Evolutionary conservation across 2,329 filamentous ascomycete species (phyloP), one percentile per base, ranked within the genome.

Genomic region (Lecanicillium sp.): DNA sequence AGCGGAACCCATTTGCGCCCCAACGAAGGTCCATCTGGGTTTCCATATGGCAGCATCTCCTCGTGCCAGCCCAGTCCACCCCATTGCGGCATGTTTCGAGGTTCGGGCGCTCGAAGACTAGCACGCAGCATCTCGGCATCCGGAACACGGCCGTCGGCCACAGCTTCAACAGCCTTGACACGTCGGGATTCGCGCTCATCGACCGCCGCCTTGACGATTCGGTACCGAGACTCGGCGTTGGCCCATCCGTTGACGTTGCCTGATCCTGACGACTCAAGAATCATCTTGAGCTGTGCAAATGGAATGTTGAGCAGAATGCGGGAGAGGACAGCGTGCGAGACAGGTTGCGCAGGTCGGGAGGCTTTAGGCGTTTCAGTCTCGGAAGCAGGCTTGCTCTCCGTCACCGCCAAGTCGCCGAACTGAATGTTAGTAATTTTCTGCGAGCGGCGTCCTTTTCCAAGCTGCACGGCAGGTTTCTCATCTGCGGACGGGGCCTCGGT

Each of bases 261-360:
- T 8, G 82, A 71, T 21, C 71, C 71, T 6, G 58, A 54, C 43
- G 80, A 79, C 56, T 86, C 83, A 27, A 90, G 70, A 2, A 87
- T 65, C 51, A 74, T 73, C 62, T 85, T 83, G 20, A 90, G 69
- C 23, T 83, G 68, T 12, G 75, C 69, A 55, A 86, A 86, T 0
- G 86, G 86, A 5, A 90, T 67, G 33, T 86, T 87, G 44, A 88
- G 67, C 2, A 90, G 68, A 19, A 87, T 69, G 23, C 77, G 81
- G 0, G 86, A 89, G 5, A 90, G 66, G 0, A 75, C 64, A 0
- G 71, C 69, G 20, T 74, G 72, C 24, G 72, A 64, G 20, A 58
- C 57, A 11, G 61, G 61, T 19, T 58, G 59, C 17, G 55, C 56
- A 35, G 54, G 58, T 24, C 53, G 57, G 11, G 44, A 50, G 5